Evolutionary conservation across 257 asterid species (phyloP), one percentile per base, ranked within the genome.

Genomic region (Penstemon barbatus): DNA sequence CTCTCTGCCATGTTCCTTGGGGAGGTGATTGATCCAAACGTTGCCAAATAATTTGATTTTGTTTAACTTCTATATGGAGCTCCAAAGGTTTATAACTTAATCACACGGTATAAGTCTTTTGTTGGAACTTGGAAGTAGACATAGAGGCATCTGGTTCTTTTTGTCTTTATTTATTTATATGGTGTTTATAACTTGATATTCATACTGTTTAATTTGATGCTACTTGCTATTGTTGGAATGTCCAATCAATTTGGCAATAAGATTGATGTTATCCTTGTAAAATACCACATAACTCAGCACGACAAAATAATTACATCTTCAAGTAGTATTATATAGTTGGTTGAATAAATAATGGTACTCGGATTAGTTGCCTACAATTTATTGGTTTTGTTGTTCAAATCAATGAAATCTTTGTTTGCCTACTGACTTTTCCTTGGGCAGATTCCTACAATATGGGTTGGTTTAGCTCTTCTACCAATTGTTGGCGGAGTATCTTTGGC

Each of bases 401-500:
- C 7, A 68, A 52, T 46, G 51, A 55, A 15, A 11, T 11, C 1
- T 54, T 42, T 15, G 33, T 25, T 1, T 25, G 33, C 33, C 33
- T 25, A 25, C 33, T 25, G 33, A 25, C 33, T 25, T 51, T 8
- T 78, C 65, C 57, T 61, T 75, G 42, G 37, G 64, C 88, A 92
- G 98, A 72, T 79, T 62, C 98, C 98, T 43, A 77, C 96, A 6
- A 5, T 88, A 60, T 93, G 96, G 96, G 96, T 93, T 7, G 80
- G 88, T 63, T 76, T 91, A 10, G 90, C 99, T 44, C 96, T 93
- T 75, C 4, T 93, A 45, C 99, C 97, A 38, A 80, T 93, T 18
- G 96, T 87, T 68, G 99, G 97, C 76, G 97, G 99, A 73, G 99
- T 93, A 11, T 92, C 78, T 72, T 80, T 90, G 83, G 97, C 97